Evolutionary conservation across 495 filamentous ascomycete species (phyloP), one percentile per base, ranked within the genome.

Genomic region (Parachaetomium inaequale): DNA sequence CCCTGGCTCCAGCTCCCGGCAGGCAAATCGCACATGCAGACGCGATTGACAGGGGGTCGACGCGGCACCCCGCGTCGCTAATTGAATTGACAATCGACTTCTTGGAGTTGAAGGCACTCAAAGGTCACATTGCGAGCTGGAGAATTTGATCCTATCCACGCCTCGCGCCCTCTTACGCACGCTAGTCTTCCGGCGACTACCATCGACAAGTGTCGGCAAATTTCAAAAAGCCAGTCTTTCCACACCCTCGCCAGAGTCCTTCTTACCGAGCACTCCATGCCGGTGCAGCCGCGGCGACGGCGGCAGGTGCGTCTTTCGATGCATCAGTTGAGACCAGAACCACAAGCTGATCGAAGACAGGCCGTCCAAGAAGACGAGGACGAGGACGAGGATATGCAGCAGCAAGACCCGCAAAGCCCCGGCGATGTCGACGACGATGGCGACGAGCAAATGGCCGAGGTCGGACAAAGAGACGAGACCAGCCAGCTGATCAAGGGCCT

Each of bases 401-500:
- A 59, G 4, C 66, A 53, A 11, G 11, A 49, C 42, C 55, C 46
- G 4, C 36, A 64, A n/a, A 61, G 42, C 52, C 59, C 58, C 17
- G 62, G 54, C 17, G 42, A 69, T 26, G 63, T 28, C 8, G 76
- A 65, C 46, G 72, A 63, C 19, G 77, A 76, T 28, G 72, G 73
- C 11, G 78, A 77, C 52, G 67, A 74, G 46, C 68, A 68, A 3
- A 79, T 78, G 70, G 75, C 68, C 32, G 74, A 57, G 19, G 60
- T 58, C 15, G 75, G 29, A 62, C 74, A 8, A 70, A 72, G 52
- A 59, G 72, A 57, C 68, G 77, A 55, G 66, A 74, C 66, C 66
- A 77, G 54, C 54, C 85, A 89, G 62, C 78, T 93, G 67, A 85
- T 91, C 32, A 97, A 96, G 75, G 96, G 92, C 65, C 76, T 98